These are phyloP conservation scores for Chionographis japonica DNA, from an alignment of 106 monocot genomes.

Conservation along the genomic window DNA sequence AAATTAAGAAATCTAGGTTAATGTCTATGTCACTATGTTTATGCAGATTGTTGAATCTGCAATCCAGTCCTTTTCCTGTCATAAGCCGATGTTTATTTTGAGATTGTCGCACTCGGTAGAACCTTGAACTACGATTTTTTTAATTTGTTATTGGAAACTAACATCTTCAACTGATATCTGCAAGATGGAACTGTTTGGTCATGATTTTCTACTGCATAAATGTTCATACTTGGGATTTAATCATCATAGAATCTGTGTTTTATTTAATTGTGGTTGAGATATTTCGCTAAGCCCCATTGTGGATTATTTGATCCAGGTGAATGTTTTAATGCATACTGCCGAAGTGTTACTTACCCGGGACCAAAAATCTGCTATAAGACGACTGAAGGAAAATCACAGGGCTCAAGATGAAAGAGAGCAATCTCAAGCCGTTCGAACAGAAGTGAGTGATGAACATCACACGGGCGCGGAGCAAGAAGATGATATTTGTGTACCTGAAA, in stretches of 20 bases:
- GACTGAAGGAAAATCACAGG: conserved; percentile 48
- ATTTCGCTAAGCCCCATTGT: not conserved
- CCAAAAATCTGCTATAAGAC: conserved; percentile 32
- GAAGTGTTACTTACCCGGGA: conserved; percentile 29
- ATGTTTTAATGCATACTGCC: conserved; percentile 66
- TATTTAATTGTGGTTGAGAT: not conserved
- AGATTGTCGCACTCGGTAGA: no score
- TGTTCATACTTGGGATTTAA: no score
- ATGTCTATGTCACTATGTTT: no score
- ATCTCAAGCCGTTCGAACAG: not conserved
- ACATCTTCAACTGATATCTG: no score
- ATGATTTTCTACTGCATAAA: not conserved
- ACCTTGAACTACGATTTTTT: no score
- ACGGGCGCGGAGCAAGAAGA: not conserved
- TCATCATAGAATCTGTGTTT: not conserved
- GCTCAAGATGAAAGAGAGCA: conserved; percentile 41
- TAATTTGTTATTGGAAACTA: no score
- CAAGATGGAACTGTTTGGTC: no score
- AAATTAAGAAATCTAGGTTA: no score
- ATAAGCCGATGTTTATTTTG: no score
- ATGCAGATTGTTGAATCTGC: no score
- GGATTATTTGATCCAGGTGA: conserved; percentile 36
- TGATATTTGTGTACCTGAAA: not conserved
- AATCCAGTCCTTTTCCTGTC: no score
- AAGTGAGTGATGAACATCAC: not conserved